These are phyloP conservation scores for Wickerhamomyces ciferrii DNA, from an alignment of 805 yeast genomes.

Conservation along the genomic window DNA sequence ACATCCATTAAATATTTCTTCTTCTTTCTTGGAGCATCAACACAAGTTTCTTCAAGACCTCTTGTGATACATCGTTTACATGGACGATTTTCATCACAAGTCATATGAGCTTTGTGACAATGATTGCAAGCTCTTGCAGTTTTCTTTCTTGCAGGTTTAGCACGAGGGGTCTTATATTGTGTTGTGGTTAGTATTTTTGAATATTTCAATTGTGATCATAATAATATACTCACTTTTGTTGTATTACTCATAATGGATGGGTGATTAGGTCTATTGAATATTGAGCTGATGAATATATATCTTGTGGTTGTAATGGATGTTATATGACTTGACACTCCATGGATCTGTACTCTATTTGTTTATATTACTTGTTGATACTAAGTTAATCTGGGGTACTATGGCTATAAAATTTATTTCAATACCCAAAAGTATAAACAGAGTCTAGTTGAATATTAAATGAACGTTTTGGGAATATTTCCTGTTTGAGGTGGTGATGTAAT, in stretches of 20 bases:
- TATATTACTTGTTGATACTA: no score
- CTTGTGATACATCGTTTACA: conserved; percentile 73
- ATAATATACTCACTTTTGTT: background rate
- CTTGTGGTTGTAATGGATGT: no score
- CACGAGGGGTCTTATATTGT: background rate
- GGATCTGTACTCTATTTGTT: no score
- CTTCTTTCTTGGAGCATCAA: conserved; percentile 84
- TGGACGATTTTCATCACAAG: conserved; percentile 82
- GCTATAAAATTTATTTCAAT: no score
- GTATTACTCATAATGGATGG: background rate
- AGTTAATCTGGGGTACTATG: no score
- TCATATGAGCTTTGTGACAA: conserved; percentile 87
- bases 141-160: conserved; percentile 45
- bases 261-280: no score
- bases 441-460: no score
- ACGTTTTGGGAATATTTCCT: background rate
- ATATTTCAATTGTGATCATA: no score
- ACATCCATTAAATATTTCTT: conserved; percentile 76
- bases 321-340: no score
- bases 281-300: no score
- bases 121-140: conserved; percentile 86
- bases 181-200: no score
- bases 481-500: background rate
- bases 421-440: no score
- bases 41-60: conserved; percentile 66